These are phyloP conservation scores for Erysimum cheiri DNA, from an alignment of 441 rosid genomes.

Conservation along the genomic window DNA sequence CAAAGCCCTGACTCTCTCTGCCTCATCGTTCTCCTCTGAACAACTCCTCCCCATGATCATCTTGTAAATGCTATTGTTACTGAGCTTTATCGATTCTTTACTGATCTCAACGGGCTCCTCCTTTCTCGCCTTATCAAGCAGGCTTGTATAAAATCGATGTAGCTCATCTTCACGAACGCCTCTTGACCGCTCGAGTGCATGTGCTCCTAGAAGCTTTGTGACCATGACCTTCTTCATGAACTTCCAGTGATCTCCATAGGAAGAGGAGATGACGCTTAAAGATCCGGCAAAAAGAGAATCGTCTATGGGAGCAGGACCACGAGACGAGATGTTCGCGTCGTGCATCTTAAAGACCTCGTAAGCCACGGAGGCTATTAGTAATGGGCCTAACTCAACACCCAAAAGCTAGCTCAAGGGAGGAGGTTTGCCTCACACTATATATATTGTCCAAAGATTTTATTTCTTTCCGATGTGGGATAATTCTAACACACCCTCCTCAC, in stretches of 20 bases:
- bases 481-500: too few relatives aligned
- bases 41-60: conserved; percentile 45
- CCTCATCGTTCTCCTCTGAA: conserved; percentile 42
- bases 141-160: background rate
- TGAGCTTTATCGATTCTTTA: conserved; percentile 36
- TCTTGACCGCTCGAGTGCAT: conserved; percentile 36
- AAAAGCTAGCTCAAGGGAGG: too few relatives aligned
- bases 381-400: too few relatives aligned
- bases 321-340: conserved; percentile 38
- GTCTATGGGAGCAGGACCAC: conserved; percentile 3
- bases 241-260: conserved; percentile 49
- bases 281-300: conserved; percentile 33
- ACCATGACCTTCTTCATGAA: conserved; percentile 52
- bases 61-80: conserved; percentile 24
- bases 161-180: conserved; percentile 40
- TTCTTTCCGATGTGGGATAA: too few relatives aligned
- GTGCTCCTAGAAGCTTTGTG: conserved; percentile 33
- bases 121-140: conserved; percentile 4
- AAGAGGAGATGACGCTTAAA: conserved; percentile 33
- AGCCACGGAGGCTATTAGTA: conserved; percentile 41
- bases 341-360: conserved; percentile 44
- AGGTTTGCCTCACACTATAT: too few relatives aligned
- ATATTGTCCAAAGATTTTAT: too few relatives aligned
- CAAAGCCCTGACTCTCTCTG: conserved; percentile 38
- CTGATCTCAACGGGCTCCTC: conserved; percentile 13